Conservation (phyloP, 2,329 filamentous ascomycete species). For the Teratosphaeria epicoccoides region DNA sequence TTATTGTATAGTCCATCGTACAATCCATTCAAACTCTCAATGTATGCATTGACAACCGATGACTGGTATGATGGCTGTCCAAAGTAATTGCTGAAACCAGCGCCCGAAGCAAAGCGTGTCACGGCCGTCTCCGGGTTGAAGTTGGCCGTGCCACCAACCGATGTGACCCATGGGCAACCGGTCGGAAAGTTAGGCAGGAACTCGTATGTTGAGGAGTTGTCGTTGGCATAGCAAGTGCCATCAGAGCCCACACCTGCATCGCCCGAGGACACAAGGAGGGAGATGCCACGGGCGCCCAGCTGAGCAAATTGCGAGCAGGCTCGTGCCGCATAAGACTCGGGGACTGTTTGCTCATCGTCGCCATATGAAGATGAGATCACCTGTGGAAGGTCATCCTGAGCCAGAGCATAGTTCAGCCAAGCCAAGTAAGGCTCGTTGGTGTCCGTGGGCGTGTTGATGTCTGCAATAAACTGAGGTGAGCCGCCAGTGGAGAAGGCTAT, state of each 20-base stretch:
- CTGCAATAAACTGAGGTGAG: conserved; percentile 41
- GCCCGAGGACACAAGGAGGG: conserved; percentile 53
- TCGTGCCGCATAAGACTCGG: conserved; percentile 47
- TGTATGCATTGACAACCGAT: conserved; percentile 30
- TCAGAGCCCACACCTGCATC: conserved; percentile 47
- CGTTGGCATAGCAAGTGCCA: conserved; percentile 36
- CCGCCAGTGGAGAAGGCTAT: conserved; percentile 52
- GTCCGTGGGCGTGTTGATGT: conserved; percentile 37
- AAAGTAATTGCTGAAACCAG: conserved; percentile 38
- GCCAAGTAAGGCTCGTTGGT: conserved; percentile 59
- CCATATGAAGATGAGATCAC: conserved; percentile 57
- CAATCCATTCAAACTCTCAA: conserved; percentile 29
- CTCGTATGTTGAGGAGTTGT: conserved; percentile 32
- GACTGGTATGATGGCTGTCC: conserved; percentile 35
- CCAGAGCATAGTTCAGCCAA: conserved; percentile 50
- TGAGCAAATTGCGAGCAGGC: conserved; percentile 56
- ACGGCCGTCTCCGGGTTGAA: conserved; percentile 37
- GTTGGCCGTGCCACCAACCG: conserved; percentile 34
- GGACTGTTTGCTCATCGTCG: conserved; percentile 55
- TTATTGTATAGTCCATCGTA: conserved; percentile 38
- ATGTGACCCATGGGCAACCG: conserved; percentile 39
- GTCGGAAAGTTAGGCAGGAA: conserved; percentile 38
- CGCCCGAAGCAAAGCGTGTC: conserved; percentile 41
- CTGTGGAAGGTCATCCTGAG: conserved; percentile 46
- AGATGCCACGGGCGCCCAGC: conserved; percentile 55